Evolutionary conservation across 192 early-diverging fungal species (phyloP), one percentile per base, ranked within the genome.

Genomic region (Phycomyces blakesleeanus): DNA sequence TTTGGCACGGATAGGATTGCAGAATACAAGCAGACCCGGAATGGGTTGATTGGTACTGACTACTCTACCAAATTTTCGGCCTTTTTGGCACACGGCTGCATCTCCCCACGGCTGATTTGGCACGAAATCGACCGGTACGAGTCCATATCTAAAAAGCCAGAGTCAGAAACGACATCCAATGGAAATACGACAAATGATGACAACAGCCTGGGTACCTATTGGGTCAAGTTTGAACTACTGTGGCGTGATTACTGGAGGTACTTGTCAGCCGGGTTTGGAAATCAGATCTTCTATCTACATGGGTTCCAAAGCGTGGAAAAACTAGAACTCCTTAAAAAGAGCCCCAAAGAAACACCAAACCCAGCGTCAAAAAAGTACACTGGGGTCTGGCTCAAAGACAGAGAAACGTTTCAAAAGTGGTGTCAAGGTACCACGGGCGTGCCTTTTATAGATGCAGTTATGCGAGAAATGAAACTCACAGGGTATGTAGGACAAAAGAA

Each of bases 181-280:
- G n/a, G n/a, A n/a, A n/a, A n/a, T 26, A 16, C 60, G 9, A 40
- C 27, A 9, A 40, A 47, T 2, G 49, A 39, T 5, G 34, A 64
- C n/a, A 70, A 77, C 2, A 14, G 18, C 15, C 11, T 11, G 18
- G 53, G 64, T 20, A 52, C 66, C 2, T 71, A 76, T 37, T 78
- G 74, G 76, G 29, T 68, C 9, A 39, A 42, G 12, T 78, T 78
- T 55, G 76, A 78, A 37, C 51, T 78, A 5, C 57, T 78, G 2
- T 78, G 76, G 76, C 52, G 76, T 22, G 76, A 78, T 34, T 78
- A 71, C 44, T 78, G 73, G 26, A 29, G 69, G 5, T 74, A 69
- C 41, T 25, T 77, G 20, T 51, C 47, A 10, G 50, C 58, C 24
- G 57, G 68, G 25, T 40, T 44, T 49, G 76, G 74, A 9, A 58